Base-by-base conservation (phyloP, 805 yeast species). In the Ogataea pini region DNA sequence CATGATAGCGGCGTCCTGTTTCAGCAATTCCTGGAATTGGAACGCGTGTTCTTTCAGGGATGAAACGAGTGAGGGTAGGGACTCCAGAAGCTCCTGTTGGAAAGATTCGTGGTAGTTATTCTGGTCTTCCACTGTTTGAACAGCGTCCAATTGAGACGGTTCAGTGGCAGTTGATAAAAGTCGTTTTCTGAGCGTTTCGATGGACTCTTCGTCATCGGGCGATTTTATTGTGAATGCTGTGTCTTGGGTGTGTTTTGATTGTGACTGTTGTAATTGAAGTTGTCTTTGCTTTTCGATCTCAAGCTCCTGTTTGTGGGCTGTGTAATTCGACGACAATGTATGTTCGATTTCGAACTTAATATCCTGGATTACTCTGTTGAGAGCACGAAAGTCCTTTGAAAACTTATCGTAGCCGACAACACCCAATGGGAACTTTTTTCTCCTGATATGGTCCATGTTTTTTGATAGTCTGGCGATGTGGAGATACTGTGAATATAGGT, bases 51-150 rank as follows among this genome's bases (percentile, higher is more conserved):
- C 55, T 29, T 59, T 65, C 4, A 67, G 48, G 2, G 65, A 56
- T 0, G 58, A 31, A 1, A 67, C 69, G 62, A 67, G 62, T 1
- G 60, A 52, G 2, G 70, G 66, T 8, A 68, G 50, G 2, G 67
- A 55, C n/a, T 62, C 64, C 3, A 68, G 48, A 13, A 66, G 46
- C 12, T 65, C 70, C 33, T 64, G 56, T 46, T 68, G 72, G 34
- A 67, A 49, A 2, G 60, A 52, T 36, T 68, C 71, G 48, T 66
- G 69, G 34, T 65, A 58, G 17, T 52, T 49, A 36, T 65, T 68
- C 29, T 63, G 62, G 10, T 48, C 42, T 33, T 64, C 64, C 1
- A 51, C 45, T 1, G 60, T 33, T 28, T 55, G 55, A 3, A 63
- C 39, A 6, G 59, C 41, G 48, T 68, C 70, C 18, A 66, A 54